Conservation (phyloP, 2,329 filamentous ascomycete genomes). For the Bipolaris sorokiniana region DNA sequence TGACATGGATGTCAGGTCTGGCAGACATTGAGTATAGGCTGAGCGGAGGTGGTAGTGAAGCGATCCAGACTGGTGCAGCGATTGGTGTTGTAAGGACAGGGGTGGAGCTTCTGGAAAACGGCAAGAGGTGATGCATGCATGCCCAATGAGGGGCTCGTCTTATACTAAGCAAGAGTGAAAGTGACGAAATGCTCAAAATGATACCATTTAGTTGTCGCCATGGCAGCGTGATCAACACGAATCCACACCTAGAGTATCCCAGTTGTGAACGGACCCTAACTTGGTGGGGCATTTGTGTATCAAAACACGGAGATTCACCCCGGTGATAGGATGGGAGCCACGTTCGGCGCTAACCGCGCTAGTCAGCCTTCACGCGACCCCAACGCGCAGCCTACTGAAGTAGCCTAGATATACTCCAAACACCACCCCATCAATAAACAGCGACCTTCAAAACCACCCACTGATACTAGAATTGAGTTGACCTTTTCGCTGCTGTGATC, state of each 20-base stretch:
- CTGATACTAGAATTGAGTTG: background rate
- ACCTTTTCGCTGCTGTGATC: background rate
- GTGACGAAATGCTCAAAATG: conserved; percentile 6
- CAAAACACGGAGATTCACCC: conserved; percentile 7
- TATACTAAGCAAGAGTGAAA: background rate
- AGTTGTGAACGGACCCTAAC: background rate
- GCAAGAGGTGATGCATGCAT: conserved; percentile 26
- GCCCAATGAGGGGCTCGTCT: background rate
- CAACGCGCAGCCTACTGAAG: conserved; percentile 15
- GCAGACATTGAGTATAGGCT: conserved; percentile 93
- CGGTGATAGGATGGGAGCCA: conserved; percentile 13
- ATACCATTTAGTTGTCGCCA: conserved; percentile 14
- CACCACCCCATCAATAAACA: conserved; percentile 12
- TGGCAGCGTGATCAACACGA: background rate
- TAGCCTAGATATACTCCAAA: conserved; percentile 6
- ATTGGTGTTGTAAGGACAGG: conserved; percentile 88
- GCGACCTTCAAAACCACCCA: background rate
- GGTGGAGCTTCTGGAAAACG: conserved; percentile 68
- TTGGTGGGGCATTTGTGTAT: conserved; percentile 8
- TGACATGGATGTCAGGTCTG: conserved; percentile 88
- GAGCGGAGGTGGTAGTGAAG: conserved; percentile 84
- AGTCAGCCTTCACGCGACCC: conserved; percentile 17
- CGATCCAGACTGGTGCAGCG: conserved; percentile 88
- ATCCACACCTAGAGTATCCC: background rate
- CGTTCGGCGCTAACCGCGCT: conserved; percentile 19